Percentiles rank a stretch among this genome's conserved stretches.
These are phyloP conservation scores for Juncus inflexus DNA, from an alignment of 176 grass and related monocot genomes.

Conservation along the genomic window DNA sequence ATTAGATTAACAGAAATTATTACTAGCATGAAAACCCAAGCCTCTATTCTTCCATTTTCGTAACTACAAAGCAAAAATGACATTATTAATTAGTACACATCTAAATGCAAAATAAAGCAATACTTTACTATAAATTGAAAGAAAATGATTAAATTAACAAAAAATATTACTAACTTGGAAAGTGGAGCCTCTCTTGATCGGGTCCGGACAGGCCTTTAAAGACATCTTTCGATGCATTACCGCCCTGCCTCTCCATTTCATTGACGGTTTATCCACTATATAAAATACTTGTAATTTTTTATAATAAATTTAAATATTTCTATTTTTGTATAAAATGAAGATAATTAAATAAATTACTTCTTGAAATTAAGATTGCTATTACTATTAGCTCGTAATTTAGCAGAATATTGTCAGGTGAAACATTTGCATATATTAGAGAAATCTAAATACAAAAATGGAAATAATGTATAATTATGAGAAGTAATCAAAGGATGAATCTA, in stretches of 20 bases:
- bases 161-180: constrained; percentile 36
- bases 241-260: constrained; percentile 69
- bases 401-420: constrained; percentile 92
- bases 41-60: no score
- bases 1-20: constrained; percentile 2
- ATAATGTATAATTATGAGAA: neutral
- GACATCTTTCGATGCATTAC: constrained; percentile 72
- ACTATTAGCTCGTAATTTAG: constrained; percentile 81
- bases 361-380: constrained; percentile 97
- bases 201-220: constrained; percentile 84
- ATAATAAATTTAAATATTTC: neutral
- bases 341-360: constrained; percentile 25
- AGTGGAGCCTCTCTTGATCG: constrained; percentile 50
- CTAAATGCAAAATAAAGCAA: no score
- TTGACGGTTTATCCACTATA: constrained; percentile 80
- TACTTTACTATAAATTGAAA: neutral
- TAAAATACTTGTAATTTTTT: constrained; percentile 68
- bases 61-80: no score
- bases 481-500: constrained; percentile 10
- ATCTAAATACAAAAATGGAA: constrained; percentile 49
- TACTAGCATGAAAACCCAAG: no score
- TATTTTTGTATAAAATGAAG: neutral
- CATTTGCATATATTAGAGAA: constrained; percentile 89
- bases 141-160: constrained; percentile 4
- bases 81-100: no score